Evolutionary conservation across 352 stramenopile genomes (phyloP).

Genomic region (Blastocystis sp.): DNA sequence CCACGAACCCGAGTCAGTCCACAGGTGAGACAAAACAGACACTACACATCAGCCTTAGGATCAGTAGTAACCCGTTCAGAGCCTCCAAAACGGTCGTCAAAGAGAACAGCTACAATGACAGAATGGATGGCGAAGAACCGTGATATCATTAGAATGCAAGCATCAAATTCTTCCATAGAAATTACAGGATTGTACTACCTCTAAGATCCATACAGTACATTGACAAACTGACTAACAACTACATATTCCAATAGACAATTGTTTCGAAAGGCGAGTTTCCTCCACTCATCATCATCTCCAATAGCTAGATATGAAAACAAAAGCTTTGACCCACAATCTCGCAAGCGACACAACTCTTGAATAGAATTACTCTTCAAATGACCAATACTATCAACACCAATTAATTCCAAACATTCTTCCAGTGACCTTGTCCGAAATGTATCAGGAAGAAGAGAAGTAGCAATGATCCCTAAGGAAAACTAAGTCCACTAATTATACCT

Average conservation of each 20-base stretch:
- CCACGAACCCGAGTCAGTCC: background rate
- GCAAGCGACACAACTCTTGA: background rate
- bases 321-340: background rate
- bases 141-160: background rate
- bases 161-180: conserved; percentile 40
- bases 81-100: conserved; percentile 22
- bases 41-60: background rate
- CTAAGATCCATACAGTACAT: background rate
- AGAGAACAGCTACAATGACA: conserved; percentile 7
- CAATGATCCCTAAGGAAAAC: background rate
- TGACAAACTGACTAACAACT: conserved; percentile 33
- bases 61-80: background rate
- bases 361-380: conserved; percentile 32
- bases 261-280: background rate
- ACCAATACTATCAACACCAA: conserved; percentile 33
- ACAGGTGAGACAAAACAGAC: background rate
- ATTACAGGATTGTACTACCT: background rate
- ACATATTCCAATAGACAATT: conserved; percentile 20
- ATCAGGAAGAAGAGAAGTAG: background rate
- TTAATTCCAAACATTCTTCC: background rate
- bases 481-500: background rate
- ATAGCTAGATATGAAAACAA: background rate
- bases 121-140: background rate
- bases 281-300: background rate
- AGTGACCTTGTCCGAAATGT: background rate